Percentiles rank a stretch among this genome's conserved stretches.
Conservation (phyloP, 2,329 filamentous ascomycete species). For the Calonectria montana region DNA sequence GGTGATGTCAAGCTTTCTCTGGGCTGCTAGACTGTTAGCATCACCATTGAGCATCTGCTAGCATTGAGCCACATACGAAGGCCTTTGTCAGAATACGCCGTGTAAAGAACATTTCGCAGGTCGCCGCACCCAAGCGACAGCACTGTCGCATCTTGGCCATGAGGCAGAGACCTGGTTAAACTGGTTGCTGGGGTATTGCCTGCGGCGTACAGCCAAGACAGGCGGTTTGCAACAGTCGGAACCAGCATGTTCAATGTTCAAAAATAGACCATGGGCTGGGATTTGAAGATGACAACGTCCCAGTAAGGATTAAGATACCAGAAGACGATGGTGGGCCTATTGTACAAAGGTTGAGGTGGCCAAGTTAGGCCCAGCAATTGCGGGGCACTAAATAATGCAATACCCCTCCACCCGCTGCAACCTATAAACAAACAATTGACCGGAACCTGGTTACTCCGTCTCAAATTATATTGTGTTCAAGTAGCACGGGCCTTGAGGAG, state of each 20-base stretch:
- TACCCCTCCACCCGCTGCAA: not conserved
- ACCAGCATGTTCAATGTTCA: conserved; percentile 48
- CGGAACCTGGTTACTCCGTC: not conserved
- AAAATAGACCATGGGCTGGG: not conserved
- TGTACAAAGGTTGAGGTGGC: not conserved
- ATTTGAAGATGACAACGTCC: not conserved
- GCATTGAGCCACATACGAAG: conserved; percentile 44
- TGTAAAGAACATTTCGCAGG: conserved; percentile 67
- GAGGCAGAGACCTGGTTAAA: conserved; percentile 59
- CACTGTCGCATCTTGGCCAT: conserved; percentile 60
- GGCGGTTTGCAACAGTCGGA: conserved; percentile 48
- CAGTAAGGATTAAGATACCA: not conserved
- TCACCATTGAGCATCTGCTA: not conserved
- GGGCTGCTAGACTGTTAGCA: conserved; percentile 45
- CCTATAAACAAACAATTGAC: not conserved
- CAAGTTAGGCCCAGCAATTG: not conserved
- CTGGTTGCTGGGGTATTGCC: conserved; percentile 66
- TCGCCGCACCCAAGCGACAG: conserved; percentile 69
- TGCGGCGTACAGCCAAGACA: conserved; percentile 57
- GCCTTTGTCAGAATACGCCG: conserved; percentile 55
- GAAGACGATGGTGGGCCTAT: not conserved
- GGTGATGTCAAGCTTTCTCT: conserved; percentile 63
- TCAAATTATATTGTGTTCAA: not conserved
- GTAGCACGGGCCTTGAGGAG: not conserved
- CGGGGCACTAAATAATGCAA: conserved; percentile 1